phyloP scores from a whole-genome alignment of 768 basidiomycete species.

The Leccinum disarticulatum region DNA sequence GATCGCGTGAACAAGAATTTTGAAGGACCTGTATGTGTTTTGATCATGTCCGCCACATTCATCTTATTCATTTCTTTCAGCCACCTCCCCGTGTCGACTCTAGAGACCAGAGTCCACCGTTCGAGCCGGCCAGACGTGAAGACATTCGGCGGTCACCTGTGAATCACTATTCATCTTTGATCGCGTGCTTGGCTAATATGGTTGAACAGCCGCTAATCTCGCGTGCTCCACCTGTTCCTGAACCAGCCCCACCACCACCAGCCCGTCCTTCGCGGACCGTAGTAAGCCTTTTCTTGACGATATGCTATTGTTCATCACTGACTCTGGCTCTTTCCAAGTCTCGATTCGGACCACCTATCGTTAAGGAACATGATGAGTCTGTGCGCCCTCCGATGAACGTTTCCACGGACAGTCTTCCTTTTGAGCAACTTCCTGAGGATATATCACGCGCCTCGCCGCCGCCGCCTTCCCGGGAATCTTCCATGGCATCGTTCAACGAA shows the following conservation, averaged over 20 bases:
- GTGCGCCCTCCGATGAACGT: constrained; percentile 1
- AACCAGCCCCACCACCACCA: constrained; percentile 4
- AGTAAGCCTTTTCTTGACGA: constrained; percentile 7
- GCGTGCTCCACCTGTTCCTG: constrained; percentile 9
- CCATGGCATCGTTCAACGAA: constrained; percentile 20
- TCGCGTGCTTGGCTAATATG: constrained; percentile 1
- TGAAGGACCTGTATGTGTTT: constrained; percentile 25
- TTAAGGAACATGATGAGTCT: constrained; percentile 19
- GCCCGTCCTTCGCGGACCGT: constrained; percentile 19
- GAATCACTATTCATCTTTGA: background rate
- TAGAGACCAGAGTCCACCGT: constrained; percentile 3
- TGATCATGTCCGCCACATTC: background rate
- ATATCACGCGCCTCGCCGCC: constrained; percentile 27
- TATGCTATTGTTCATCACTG: background rate
- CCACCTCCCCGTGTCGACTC: constrained; percentile 10
- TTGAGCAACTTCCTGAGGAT: constrained; percentile 15
- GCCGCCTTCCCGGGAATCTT: constrained; percentile 32
- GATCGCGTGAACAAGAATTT: constrained; percentile 20
- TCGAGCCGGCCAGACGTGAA: constrained; percentile 15
- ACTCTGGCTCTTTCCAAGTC: constrained; percentile 21
- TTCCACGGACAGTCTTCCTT: constrained; percentile 20
- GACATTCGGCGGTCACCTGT: constrained; percentile 21
- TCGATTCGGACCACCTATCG: constrained; percentile 33
- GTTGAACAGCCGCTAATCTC: constrained; percentile 10
- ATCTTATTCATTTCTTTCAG: constrained; percentile 19